Base-by-base conservation (phyloP, 495 filamentous ascomycete genomes). In the Hypoxylon lienhwacheense region DNA sequence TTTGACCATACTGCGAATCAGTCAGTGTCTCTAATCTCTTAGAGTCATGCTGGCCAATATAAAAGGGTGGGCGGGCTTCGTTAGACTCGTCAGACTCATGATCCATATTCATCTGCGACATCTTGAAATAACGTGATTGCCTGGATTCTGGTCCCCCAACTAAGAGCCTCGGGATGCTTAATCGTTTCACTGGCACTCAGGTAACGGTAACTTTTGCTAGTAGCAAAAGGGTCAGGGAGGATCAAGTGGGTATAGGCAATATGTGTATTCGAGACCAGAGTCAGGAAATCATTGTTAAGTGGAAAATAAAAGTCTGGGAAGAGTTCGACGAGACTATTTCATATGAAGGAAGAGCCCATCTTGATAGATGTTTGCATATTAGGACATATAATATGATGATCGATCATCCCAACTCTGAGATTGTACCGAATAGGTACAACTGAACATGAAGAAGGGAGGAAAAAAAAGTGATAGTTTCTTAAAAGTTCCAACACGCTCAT, bases 41-140 rank as follows among this genome's bases (percentile, higher is more conserved):
- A 6, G 79, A 81, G 64, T 95, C 86, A 80, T 96, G 88, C 44
- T 95, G 88, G 33, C 90, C 91, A 49, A 96, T 79, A 58, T 85
- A 91, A 63, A 93, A 91, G 1, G 70, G 70, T 12, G 87, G 86
- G 21, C 74, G 70, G 17, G 55, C 31, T n/a, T 66, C 65, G 32
- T 72, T 66, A 17, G 55, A 70, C 46, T 67, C 68, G 6, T 80
- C 73, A 40, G 83, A 81, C 21, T 82, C 81, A 2, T 73, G 74
- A 44, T 73, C 72, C 25, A 48, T 37, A 53, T 55, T 64, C 44
- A 70, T 66, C 37, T 64, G 65, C 29, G 75, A 75, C 78, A 80
- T 80, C 17, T 44, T 65, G 62, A 64, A 24, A 21, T 14, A 6
- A 3, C 20, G 22, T 43, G 8, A 31, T 12, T 21, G 34, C 12